phyloP scores from a whole-genome alignment of 2,329 filamentous ascomycete species.

The Trichoderma oligosporum region DNA sequence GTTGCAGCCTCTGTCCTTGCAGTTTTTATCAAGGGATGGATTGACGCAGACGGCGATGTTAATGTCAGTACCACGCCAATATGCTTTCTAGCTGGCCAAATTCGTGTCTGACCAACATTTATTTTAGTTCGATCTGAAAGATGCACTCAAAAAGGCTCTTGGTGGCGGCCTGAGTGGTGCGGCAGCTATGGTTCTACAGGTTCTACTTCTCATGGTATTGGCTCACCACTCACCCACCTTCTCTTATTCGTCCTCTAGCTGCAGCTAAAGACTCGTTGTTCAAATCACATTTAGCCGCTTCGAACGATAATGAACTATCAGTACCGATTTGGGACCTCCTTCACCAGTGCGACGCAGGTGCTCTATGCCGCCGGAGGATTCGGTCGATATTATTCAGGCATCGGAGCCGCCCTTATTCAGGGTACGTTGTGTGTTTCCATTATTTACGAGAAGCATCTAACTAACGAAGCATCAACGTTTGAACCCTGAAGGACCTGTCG shows the following conservation, averaged over 20 bases:
- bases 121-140: slow-evolving; percentile 41
- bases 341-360: slow-evolving; percentile 38
- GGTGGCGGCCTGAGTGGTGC: slow-evolving; percentile 46
- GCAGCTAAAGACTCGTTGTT: background rate
- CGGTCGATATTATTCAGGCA: slow-evolving; percentile 44
- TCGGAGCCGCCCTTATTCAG: slow-evolving; percentile 44
- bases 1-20: slow-evolving; percentile 31
- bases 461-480: background rate
- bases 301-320: slow-evolving; percentile 51
- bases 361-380: slow-evolving; percentile 42
- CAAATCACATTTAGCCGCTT: slow-evolving; percentile 39
- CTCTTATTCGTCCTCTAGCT: background rate
- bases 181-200: slow-evolving; percentile 47
- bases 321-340: slow-evolving; percentile 44
- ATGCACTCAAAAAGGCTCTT: slow-evolving; percentile 43
- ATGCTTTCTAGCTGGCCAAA: background rate
- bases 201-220: slow-evolving; percentile 45
- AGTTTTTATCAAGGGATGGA: slow-evolving; percentile 44
- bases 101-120: background rate
- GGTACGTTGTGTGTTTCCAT: slow-evolving; percentile 27
- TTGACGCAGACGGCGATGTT: slow-evolving; percentile 38
- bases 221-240: background rate
- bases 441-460: background rate
- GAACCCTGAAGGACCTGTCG: slow-evolving; percentile 37
- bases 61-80: slow-evolving; percentile 29